Evolutionary conservation across 2,329 filamentous ascomycete species (phyloP).

Genomic region (Colletotrichum lentis): DNA sequence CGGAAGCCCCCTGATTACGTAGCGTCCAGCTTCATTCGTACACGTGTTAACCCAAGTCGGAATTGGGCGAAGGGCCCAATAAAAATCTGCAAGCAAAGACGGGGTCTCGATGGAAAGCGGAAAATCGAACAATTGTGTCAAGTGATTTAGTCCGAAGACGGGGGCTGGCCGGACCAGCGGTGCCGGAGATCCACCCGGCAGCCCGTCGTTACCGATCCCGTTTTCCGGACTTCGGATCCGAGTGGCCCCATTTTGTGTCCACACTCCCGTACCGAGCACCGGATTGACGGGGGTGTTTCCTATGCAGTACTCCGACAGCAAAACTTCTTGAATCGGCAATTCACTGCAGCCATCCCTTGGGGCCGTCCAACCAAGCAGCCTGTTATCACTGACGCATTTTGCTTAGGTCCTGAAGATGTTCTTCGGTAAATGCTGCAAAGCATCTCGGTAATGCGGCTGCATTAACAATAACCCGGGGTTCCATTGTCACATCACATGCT

Average conservation of each 20-base stretch:
- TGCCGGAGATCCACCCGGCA: not conserved
- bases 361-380: too few relatives aligned
- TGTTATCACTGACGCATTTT: too few relatives aligned
- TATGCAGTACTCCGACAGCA: too few relatives aligned
- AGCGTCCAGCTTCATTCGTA: constrained; percentile 24
- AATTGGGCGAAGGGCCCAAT: not conserved
- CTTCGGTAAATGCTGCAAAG: too few relatives aligned
- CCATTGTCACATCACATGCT: too few relatives aligned
- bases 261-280: not conserved
- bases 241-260: not conserved
- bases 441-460: too few relatives aligned
- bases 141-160: not conserved
- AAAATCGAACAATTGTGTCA: not conserved
- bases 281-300: too few relatives aligned
- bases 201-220: too few relatives aligned
- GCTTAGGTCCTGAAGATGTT: too few relatives aligned
- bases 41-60: not conserved
- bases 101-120: not conserved
- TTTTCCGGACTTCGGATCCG: not conserved
- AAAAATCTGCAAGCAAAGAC: not conserved
- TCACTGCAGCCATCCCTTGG: too few relatives aligned
- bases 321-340: too few relatives aligned
- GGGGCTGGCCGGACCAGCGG: not conserved
- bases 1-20: constrained; percentile 25
- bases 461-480: too few relatives aligned